Conservation (phyloP, 768 basidiomycete genomes). For the Boletus edulis region DNA sequence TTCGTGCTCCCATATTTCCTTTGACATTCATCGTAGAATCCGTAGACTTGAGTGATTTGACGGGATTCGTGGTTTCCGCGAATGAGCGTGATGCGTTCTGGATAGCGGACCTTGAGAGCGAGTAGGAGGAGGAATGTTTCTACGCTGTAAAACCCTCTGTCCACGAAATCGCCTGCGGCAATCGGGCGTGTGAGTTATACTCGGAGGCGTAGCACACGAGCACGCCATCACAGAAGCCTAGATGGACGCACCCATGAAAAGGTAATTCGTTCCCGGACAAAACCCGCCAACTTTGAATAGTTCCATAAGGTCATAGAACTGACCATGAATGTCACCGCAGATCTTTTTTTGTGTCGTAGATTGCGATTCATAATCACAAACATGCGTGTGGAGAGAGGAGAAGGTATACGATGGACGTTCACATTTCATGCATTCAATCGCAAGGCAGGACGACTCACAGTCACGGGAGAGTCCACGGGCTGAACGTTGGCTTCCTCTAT, state of each 20-base stretch:
- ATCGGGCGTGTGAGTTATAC: constrained; percentile 5
- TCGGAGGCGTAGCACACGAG: constrained; percentile 4
- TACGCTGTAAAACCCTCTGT: constrained; percentile 95
- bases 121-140: constrained; percentile 95
- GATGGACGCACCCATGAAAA: constrained; percentile 81
- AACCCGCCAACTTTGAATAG: constrained; percentile 90
- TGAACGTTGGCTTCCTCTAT: constrained; percentile 99
- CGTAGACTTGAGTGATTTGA: constrained; percentile 96
- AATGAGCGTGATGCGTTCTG: constrained; percentile 95
- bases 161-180: constrained; percentile 88
- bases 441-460: constrained; percentile 50
- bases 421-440: not conserved
- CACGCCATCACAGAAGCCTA: not conserved
- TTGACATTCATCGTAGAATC: constrained; percentile 95
- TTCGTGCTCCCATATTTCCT: constrained; percentile 91
- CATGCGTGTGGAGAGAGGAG: constrained; percentile 1
- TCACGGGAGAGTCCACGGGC: constrained; percentile 92
- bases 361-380: not conserved
- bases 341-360: constrained; percentile 50
- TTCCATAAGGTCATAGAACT: constrained; percentile 96
- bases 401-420: not conserved
- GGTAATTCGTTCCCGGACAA: constrained; percentile 92
- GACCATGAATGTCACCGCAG: constrained; percentile 96
- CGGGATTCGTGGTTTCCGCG: constrained; percentile 97
- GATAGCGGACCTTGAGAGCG: constrained; percentile 95